phyloP scores from a whole-genome alignment of 2,329 filamentous ascomycete species.

The Verticillium longisporum region DNA sequence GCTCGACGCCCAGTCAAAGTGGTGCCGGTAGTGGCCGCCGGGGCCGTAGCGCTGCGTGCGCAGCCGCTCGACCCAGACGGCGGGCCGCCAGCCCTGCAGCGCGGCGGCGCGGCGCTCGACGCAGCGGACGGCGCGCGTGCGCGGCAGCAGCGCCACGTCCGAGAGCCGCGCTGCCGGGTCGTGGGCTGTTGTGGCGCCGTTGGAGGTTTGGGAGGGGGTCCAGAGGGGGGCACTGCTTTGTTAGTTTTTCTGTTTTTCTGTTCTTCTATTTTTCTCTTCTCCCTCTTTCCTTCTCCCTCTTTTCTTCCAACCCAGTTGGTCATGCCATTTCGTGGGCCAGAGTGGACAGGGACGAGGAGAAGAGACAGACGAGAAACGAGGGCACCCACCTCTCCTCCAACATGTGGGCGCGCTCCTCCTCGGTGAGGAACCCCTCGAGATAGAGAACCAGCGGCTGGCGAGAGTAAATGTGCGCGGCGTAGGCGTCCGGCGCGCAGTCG shows the following conservation, averaged over 20 bases:
- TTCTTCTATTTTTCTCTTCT: no score
- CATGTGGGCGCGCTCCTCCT: slow-evolving; percentile 36
- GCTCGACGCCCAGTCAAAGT: slow-evolving; percentile 46
- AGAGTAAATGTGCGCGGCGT: slow-evolving; percentile 39
- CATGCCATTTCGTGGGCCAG: no score
- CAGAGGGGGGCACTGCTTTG: slow-evolving; percentile 36
- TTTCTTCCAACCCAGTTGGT: no score
- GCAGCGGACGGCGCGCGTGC: slow-evolving; percentile 34
- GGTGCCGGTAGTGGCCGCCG: slow-evolving; percentile 44
- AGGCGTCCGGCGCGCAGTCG: slow-evolving; percentile 31
- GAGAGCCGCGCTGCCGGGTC: slow-evolving; percentile 42
- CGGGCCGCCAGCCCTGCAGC: slow-evolving; percentile 46
- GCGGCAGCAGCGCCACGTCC: slow-evolving; percentile 43
- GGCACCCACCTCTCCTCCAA: slow-evolving; percentile 41
- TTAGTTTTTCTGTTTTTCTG: background rate
- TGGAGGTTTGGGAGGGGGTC: slow-evolving; percentile 41
- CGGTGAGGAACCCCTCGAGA: slow-evolving; percentile 42
- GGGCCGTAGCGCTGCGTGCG: slow-evolving; percentile 42
- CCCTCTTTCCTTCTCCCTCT: no score
- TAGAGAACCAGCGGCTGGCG: slow-evolving; percentile 47
- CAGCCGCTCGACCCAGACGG: slow-evolving; percentile 45
- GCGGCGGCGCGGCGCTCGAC: slow-evolving; percentile 38
- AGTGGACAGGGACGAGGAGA: no score
- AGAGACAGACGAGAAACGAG: no score
- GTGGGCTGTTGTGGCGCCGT: slow-evolving; percentile 32